Base-by-base conservation (phyloP, 1,284 basidiomycete genomes). In the Phenoliferia sp. region DNA sequence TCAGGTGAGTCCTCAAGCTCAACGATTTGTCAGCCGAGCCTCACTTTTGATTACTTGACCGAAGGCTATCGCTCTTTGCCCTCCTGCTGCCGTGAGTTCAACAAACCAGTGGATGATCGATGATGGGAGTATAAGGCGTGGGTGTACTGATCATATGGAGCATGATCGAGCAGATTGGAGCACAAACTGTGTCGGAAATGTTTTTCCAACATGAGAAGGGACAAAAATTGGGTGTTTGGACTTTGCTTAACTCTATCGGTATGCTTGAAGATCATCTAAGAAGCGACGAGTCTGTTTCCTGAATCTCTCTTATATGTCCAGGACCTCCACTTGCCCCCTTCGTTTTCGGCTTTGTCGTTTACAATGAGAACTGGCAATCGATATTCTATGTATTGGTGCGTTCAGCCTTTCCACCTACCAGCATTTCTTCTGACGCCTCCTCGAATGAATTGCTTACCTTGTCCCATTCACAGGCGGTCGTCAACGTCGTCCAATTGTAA, bases 161-260 rank as follows among this genome's bases (percentile, higher is more conserved):
- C 5, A 61, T 62, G 1, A 48, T 63, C 2, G 65, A 65, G n/a
- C 55, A 52, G 1, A 63, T 72, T 33, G 71, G 71, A 9, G 64
- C 66, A 1, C 54, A 55, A 26, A 64, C 48, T 48, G 55, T 68
- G 17, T 44, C 29, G 35, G 71, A 72, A 56, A 70, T 70, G 69
- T 70, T 68, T 63, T 72, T 72, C 64, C 52, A 33, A 19, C 69
- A 70, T 61, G 69, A 72, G 62, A 64, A 63, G 29, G 69, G 69
- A 15, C 56, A 48, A 6, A 61, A 63, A 26, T 34, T 64, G 28
- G 69, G 71, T 22, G 32, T 72, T 7, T 72, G 71, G 71, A 67
- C 71, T 3, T 54, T 70, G 0, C 19, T 72, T 3, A 63, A 59
- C 28, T 50, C 63, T 4, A 55, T 68, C 1, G 66, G 68, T 16